These are phyloP conservation scores for Tricladium varicosporioides DNA, from an alignment of 2,329 filamentous ascomycete genomes.

Conservation along the genomic window DNA sequence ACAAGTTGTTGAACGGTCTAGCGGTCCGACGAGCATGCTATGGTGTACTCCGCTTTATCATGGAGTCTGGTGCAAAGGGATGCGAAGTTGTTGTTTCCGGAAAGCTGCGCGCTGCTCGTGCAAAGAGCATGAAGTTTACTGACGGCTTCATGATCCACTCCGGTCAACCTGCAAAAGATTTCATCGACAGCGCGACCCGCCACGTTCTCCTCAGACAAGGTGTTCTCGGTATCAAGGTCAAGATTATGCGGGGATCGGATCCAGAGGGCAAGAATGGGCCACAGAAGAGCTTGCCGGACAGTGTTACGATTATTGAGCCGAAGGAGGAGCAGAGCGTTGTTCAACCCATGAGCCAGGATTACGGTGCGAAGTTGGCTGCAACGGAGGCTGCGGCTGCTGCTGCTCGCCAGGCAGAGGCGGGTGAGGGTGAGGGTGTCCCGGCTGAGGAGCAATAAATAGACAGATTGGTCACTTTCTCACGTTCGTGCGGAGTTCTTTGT, in stretches of 20 bases:
- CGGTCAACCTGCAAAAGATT: slow-evolving; percentile 98
- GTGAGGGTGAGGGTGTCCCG: slow-evolving; percentile 50
- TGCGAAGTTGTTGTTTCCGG: slow-evolving; percentile 99
- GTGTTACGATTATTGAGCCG: slow-evolving; percentile 99
- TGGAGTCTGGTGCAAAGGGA: slow-evolving; percentile 99
- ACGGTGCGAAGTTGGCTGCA: slow-evolving; percentile 84
- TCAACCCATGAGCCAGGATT: slow-evolving; percentile 96
- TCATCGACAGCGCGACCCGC: slow-evolving; percentile 97
- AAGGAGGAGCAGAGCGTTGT: slow-evolving; percentile 98
- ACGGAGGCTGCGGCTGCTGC: slow-evolving; percentile 67
- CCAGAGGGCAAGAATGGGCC: slow-evolving; percentile 98
- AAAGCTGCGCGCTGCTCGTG: slow-evolving; percentile 97
- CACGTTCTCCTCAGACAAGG: slow-evolving; percentile 99
- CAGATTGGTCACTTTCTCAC: slow-evolving; percentile 22
- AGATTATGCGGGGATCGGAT: slow-evolving; percentile 99
- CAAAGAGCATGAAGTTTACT: slow-evolving; percentile 99
- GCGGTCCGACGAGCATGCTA: slow-evolving; percentile 99
- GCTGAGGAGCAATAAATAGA: slow-evolving; percentile 37
- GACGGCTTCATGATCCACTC: slow-evolving; percentile 99
- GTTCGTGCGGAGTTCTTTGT: slow-evolving; percentile 22
- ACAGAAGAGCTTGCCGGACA: slow-evolving; percentile 95
- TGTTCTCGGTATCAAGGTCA: slow-evolving; percentile 99
- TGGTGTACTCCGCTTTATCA: slow-evolving; percentile 99
- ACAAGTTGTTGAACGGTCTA: slow-evolving; percentile 99
- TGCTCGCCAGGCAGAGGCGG: slow-evolving; percentile 51